A percentile compares a stretch with the other conserved stretches of the same genome.
These are phyloP conservation scores for Colletotrichum zoysiae DNA, from an alignment of 2,329 filamentous ascomycete genomes.

Conservation along the genomic window DNA sequence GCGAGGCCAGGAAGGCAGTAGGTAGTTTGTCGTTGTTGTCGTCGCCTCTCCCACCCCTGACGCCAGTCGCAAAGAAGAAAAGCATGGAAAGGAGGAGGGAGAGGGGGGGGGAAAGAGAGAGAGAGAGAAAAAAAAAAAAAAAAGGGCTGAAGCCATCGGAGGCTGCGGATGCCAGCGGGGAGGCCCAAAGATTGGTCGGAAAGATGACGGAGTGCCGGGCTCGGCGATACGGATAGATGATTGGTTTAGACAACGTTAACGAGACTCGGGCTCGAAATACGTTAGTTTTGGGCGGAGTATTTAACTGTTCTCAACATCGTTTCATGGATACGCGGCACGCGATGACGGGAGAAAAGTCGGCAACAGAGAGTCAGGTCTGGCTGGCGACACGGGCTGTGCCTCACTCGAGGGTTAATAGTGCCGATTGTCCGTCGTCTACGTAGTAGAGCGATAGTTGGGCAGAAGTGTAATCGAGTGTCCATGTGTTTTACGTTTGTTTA, in stretches of 20 bases:
- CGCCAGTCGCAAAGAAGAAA: slow-evolving; percentile 1
- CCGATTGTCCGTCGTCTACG: not conserved
- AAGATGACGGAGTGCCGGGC: slow-evolving; percentile 8
- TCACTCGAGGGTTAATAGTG: not conserved
- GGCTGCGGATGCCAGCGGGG: slow-evolving; percentile 13
- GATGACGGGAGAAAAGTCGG: not conserved
- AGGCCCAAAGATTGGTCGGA: not conserved
- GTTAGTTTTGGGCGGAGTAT: not conserved
- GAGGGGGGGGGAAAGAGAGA: no score
- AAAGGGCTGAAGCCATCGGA: not conserved
- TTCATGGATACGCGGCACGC: slow-evolving; percentile 7
- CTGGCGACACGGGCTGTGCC: not conserved
- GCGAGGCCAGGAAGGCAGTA: slow-evolving; percentile 21
- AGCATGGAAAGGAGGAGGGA: not conserved
- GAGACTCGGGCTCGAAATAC: not conserved
- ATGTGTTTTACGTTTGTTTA: not conserved
- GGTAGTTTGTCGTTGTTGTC: not conserved
- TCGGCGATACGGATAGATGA: not conserved
- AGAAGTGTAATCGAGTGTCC: not conserved
- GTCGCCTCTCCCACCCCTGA: slow-evolving; percentile 11
- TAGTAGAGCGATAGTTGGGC: slow-evolving; percentile 8
- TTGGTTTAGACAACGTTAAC: not conserved
- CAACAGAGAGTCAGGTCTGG: not conserved
- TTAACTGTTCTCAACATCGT: not conserved
- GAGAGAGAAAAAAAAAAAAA: not conserved